Conservation (phyloP, 106 monocot genomes). For the Alisma plantagoaquatica region DNA sequence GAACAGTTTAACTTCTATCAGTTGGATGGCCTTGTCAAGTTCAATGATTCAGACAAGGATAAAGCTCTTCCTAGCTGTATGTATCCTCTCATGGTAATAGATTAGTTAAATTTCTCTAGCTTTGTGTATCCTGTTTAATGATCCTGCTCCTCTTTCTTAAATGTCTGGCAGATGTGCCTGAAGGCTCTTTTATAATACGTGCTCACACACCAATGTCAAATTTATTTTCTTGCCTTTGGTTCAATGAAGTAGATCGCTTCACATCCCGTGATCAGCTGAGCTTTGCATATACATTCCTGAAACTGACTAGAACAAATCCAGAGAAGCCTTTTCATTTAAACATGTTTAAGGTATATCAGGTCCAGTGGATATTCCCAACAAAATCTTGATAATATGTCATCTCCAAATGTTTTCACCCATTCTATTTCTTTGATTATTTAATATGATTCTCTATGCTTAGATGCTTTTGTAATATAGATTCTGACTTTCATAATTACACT, state of each 20-base stretch:
- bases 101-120: not conserved
- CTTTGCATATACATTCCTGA: slow-evolving; percentile 90
- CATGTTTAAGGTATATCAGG: slow-evolving; percentile 97
- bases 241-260: slow-evolving; percentile 86
- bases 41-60: slow-evolving; percentile 50
- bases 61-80: slow-evolving; percentile 77
- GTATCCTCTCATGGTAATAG: slow-evolving; percentile 11
- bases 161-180: slow-evolving; percentile 65
- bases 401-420: too few relatives aligned
- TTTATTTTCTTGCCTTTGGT: slow-evolving; percentile 97
- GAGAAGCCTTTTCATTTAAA: slow-evolving; percentile 48
- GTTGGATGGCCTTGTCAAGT: slow-evolving; percentile 65
- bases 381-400: too few relatives aligned
- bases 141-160: not conserved
- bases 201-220: slow-evolving; percentile 99
- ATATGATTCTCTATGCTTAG: too few relatives aligned
- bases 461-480: too few relatives aligned
- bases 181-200: slow-evolving; percentile 88
- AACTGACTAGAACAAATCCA: slow-evolving; percentile 71
- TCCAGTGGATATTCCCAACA: too few relatives aligned
- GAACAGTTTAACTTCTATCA: slow-evolving; percentile 87
- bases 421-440: too few relatives aligned
- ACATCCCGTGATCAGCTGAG: slow-evolving; percentile 93
- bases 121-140: not conserved
- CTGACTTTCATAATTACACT: too few relatives aligned